These are phyloP conservation scores for Nannochloropsis gaditana DNA, from an alignment of 108 stramenopile genomes.

Conservation along the genomic window DNA sequence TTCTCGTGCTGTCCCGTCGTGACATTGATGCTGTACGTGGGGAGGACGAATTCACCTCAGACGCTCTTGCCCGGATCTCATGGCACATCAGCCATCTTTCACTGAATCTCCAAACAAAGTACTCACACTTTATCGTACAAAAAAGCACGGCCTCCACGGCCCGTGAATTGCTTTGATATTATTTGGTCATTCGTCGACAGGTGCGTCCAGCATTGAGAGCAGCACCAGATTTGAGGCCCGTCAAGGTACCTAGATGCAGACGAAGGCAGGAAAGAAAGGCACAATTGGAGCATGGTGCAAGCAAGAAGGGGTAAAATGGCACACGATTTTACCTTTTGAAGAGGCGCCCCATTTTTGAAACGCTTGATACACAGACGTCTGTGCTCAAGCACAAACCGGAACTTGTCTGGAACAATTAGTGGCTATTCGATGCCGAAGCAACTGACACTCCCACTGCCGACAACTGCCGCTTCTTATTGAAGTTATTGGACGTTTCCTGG, in stretches of 20 bases:
- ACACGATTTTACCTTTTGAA: neutral
- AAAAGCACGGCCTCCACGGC: constrained; percentile 19
- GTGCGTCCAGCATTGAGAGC: constrained; percentile 5
- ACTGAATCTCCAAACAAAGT: neutral
- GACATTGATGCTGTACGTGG: neutral
- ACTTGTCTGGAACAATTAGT: too few species aligned
- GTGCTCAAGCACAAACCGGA: too few species aligned
- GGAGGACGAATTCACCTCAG: neutral
- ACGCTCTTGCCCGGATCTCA: neutral
- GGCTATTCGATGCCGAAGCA: too few species aligned
- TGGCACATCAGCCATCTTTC: neutral
- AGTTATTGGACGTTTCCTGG: too few species aligned
- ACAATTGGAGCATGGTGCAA: neutral
- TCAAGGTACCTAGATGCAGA: neutral
- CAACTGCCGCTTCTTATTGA: too few species aligned
- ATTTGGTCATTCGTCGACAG: constrained; percentile 6
- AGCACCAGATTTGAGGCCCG: constrained; percentile 8
- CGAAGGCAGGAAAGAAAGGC: neutral
- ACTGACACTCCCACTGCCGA: too few species aligned
- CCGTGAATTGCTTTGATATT: neutral
- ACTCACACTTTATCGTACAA: constrained; percentile 20
- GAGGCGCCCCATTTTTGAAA: neutral
- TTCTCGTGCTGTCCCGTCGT: constrained; percentile 21
- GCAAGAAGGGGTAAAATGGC: neutral
- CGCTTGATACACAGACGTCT: too few species aligned